phyloP scores from a whole-genome alignment of 1,284 basidiomycete genomes.

The Cutaneotrichosporon sp. region DNA sequence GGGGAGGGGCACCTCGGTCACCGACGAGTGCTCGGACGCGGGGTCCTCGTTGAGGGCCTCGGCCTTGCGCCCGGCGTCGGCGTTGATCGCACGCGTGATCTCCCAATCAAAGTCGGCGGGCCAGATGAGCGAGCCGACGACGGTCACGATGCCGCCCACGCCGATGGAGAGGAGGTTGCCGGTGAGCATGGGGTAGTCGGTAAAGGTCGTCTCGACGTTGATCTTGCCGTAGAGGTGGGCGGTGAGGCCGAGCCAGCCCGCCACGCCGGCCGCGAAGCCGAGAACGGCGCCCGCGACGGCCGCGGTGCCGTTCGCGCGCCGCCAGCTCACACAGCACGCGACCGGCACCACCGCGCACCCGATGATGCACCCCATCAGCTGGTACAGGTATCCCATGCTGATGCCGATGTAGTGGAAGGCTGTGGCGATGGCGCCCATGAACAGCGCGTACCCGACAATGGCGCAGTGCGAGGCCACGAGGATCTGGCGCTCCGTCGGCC shows the following conservation, averaged over 20 bases:
- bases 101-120: slow-evolving; percentile 80
- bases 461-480: slow-evolving; percentile 56
- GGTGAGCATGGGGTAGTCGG: slow-evolving; percentile 68
- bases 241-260: slow-evolving; percentile 82
- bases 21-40: not conserved
- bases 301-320: slow-evolving; percentile 77
- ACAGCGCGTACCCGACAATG: slow-evolving; percentile 71
- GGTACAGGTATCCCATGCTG: slow-evolving; percentile 62
- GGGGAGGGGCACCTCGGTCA: slow-evolving; percentile 2
- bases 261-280: slow-evolving; percentile 71
- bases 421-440: slow-evolving; percentile 78
- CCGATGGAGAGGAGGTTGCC: slow-evolving; percentile 86
- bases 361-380: slow-evolving; percentile 59
- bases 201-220: slow-evolving; percentile 64
- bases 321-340: slow-evolving; percentile 77
- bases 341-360: slow-evolving; percentile 85
- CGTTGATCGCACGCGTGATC: slow-evolving; percentile 72
- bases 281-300: slow-evolving; percentile 69
- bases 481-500: slow-evolving; percentile 63
- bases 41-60: not conserved
- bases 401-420: slow-evolving; percentile 89
- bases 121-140: slow-evolving; percentile 65
- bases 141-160: slow-evolving; percentile 73
- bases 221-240: slow-evolving; percentile 69
- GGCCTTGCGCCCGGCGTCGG: not conserved